Evolutionary conservation across 2,329 filamentous ascomycete genomes (phyloP).

Genomic region (Sporothrix euskadiensis): DNA sequence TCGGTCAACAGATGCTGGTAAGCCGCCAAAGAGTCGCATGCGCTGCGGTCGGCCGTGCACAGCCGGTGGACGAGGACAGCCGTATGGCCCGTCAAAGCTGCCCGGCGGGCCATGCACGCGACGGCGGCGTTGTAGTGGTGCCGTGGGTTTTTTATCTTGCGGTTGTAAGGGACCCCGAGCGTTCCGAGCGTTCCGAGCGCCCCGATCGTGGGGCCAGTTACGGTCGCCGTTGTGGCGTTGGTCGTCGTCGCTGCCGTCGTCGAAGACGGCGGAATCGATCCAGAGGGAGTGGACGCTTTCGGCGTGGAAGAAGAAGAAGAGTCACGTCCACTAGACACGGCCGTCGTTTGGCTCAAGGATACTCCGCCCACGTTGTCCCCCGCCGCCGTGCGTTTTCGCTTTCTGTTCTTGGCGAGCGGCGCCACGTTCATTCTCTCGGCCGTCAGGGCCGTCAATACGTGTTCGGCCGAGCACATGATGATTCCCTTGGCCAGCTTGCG

Average conservation of each 20-base stretch:
- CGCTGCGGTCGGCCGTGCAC: slow-evolving; percentile 25
- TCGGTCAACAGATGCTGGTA: slow-evolving; percentile 30
- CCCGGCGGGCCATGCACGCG: slow-evolving; percentile 23
- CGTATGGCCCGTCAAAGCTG: slow-evolving; percentile 26
- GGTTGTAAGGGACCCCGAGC: slow-evolving; percentile 2
- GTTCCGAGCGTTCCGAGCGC: not conserved
- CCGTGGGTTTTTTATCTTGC: slow-evolving; percentile 23
- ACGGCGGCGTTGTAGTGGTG: slow-evolving; percentile 29
- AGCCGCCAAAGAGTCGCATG: slow-evolving; percentile 30
- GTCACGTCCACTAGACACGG: no score
- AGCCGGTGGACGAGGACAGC: slow-evolving; percentile 25
- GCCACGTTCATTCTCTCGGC: not conserved
- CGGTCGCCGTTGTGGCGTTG: not conserved
- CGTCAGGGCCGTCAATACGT: not conserved
- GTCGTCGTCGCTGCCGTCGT: no score
- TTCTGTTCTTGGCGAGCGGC: not conserved
- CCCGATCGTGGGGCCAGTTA: not conserved
- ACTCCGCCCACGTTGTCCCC: not conserved
- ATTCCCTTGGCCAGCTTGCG: slow-evolving; percentile 29
- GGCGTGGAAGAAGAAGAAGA: no score
- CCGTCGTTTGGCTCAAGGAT: not conserved
- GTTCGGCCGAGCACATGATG: slow-evolving; percentile 25
- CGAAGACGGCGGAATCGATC: no score
- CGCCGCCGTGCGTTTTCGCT: not conserved
- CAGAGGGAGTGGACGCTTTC: no score